Evolutionary conservation across 2,329 filamentous ascomycete genomes (phyloP), one percentile per base, ranked within the genome.

Genomic region (Monosporascus sp.): DNA sequence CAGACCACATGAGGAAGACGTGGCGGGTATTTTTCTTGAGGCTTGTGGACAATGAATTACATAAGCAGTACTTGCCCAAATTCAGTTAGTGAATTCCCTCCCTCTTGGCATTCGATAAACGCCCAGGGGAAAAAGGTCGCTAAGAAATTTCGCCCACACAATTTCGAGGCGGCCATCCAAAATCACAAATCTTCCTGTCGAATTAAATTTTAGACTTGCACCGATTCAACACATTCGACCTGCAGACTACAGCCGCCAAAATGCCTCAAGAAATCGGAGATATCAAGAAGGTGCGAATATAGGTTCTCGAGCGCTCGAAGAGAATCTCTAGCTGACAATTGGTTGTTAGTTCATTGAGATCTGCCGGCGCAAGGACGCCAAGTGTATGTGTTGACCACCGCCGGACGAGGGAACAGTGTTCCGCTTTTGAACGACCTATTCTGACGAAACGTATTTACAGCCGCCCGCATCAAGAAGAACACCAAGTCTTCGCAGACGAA

Each of bases 181-280:
- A 64, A 60, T 61, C 52, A 52, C 55, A 49, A 56, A 50, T 48
- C 38, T 43, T 31, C 61, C 60, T 56, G 54, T 48, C 50, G 51
- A 59, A 55, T 55, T 59, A 50, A 59, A 55, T 55, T 59, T 55
- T 43, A 51, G 19, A 50, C 44, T 40, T 37, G 26, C 49, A 49
- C 47, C 41, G 31, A 44, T 22, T 26, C 31, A 38, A 47, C 37
- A 20, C 53, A 49, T 46, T 41, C 54, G 45, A 41, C 47, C 43
- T 31, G 27, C 27, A 31, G 27, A 31, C 27, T 31, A 31, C 27
- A 31, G 75, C 80, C 78, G 79, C 78, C 89, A 96, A 81, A 78
- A 99, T 99, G 94, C 93, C 94, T 87, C 84, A 86, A 74, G 91
- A 97, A 89, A 88, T 97, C 78, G 89, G 86, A 75, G 94, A 97